A percentile compares a stretch with the other conserved stretches of the same genome.
phyloP scores from a whole-genome alignment of 768 basidiomycete genomes.

The Crucibulum laeve region DNA sequence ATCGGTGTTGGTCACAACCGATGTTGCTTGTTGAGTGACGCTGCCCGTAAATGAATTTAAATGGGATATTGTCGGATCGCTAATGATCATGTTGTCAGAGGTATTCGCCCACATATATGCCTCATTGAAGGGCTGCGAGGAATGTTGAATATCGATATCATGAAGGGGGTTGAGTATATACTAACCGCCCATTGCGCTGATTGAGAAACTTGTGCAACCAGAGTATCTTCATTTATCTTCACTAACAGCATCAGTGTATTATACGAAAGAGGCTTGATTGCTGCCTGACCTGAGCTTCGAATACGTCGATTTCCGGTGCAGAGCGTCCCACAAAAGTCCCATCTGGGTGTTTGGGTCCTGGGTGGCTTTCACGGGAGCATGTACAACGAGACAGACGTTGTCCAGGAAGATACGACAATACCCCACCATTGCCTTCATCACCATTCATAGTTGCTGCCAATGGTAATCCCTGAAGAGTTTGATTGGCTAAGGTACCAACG shows the following conservation, averaged over 20 bases:
- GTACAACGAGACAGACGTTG: slow-evolving; percentile 87
- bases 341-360: slow-evolving; percentile 72
- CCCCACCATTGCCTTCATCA: slow-evolving; percentile 34
- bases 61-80: slow-evolving; percentile 45
- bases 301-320: slow-evolving; percentile 88
- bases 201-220: slow-evolving; percentile 68
- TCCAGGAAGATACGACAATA: slow-evolving; percentile 72
- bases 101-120: slow-evolving; percentile 67
- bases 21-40: slow-evolving; percentile 74
- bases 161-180: slow-evolving; percentile 9
- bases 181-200: slow-evolving; percentile 80
- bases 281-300: slow-evolving; percentile 66
- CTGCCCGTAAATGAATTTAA: slow-evolving; percentile 70
- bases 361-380: slow-evolving; percentile 76
- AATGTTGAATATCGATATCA: slow-evolving; percentile 1
- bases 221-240: slow-evolving; percentile 42
- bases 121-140: slow-evolving; percentile 69
- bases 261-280: background rate
- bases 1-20: slow-evolving; percentile 64
- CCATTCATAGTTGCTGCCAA: slow-evolving; percentile 58
- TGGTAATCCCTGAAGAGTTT: slow-evolving; percentile 70
- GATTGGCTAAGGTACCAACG: slow-evolving; percentile 79
- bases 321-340: slow-evolving; percentile 76
- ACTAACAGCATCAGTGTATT: slow-evolving; percentile 5
- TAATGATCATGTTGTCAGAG: slow-evolving; percentile 52